Evolutionary conservation across 2,329 filamentous ascomycete genomes (phyloP), one percentile per base, ranked within the genome.

Genomic region (Trichoderma citrinoviride): DNA sequence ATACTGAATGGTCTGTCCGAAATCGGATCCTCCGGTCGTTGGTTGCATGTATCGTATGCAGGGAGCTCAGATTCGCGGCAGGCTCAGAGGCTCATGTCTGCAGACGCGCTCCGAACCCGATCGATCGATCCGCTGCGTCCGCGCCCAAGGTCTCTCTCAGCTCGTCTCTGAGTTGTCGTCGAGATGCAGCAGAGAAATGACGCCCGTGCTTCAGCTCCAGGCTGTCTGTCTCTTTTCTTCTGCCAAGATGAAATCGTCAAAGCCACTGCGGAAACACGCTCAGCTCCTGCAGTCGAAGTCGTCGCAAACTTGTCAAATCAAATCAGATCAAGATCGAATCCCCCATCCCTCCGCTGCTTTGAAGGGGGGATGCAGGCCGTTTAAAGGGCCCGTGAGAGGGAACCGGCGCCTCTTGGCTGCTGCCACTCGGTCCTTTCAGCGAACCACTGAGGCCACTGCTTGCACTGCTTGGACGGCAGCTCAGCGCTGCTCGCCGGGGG

Each of bases 21-120:
- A 10, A 25, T 41, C 21, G 52, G n/a, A 41, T 27, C 52, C 52
- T 25, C 44, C 56, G 41, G 29, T 19, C 25, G 29, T 27, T 50
- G 19, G 58, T 23, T 46, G 33, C 33, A 37, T 37, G 33, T 37
- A 54, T 46, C 14, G 33, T 37, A 54, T 46, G 58, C 49, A 62
- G 49, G 56, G 37, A 61, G 57, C 46, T 41, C 17, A 23, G 46
- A 43, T 61, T 33, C 57, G 56, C 57, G 40, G 47, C 23, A 61
- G 43, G 8, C 14, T 43, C 21, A 62, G 25, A 62, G 25, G 37
- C 47, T 62, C 60, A 62, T 62, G 49, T 54, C 60, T n/a, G 47
- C 47, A 44, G 50, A 44, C 29, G 57, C 44, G 23, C 21, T 23
- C 27, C 5, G 12, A 14, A 4, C 14, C 33, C 33, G 33, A 37